Evolutionary conservation across 2,329 filamentous ascomycete genomes (phyloP).

Genomic region (Pyrenophora seminiperda): DNA sequence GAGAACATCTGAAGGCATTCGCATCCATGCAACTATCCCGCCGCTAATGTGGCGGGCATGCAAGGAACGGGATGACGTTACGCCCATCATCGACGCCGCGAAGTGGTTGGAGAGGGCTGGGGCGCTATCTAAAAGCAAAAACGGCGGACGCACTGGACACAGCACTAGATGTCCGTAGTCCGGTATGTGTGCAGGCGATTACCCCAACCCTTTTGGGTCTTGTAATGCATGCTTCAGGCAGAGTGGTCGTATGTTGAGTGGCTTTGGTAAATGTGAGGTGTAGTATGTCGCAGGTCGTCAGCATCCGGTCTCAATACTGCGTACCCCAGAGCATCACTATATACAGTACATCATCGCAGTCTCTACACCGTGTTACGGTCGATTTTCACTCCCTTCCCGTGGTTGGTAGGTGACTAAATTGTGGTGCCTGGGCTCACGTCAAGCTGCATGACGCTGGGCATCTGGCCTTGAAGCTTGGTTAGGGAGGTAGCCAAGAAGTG

Average conservation of each 20-base stretch:
- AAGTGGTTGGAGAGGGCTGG: too few species aligned
- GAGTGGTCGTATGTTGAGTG: neutral
- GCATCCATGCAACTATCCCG: too few species aligned
- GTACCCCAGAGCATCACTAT: neutral
- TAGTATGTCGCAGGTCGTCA: too few species aligned
- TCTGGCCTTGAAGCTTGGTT: slow-evolving; percentile 8
- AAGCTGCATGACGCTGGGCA: slow-evolving; percentile 23
- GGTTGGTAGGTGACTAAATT: neutral
- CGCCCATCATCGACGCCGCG: too few species aligned
- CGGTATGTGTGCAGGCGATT: neutral
- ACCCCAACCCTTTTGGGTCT: neutral
- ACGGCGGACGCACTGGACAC: too few species aligned
- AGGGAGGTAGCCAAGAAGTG: slow-evolving; percentile 24
- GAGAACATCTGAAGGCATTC: too few species aligned
- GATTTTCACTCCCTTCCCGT: slow-evolving; percentile 4
- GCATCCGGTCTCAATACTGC: too few species aligned
- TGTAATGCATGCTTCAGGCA: neutral
- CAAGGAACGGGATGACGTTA: too few species aligned
- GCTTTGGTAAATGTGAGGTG: neutral
- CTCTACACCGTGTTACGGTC: neutral
- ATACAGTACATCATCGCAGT: neutral
- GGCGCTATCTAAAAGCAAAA: too few species aligned
- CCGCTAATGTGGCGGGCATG: too few species aligned
- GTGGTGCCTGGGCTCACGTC: slow-evolving; percentile 24
- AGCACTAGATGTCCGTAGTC: neutral